A percentile compares a stretch with the other conserved stretches of the same genome.
phyloP scores from a whole-genome alignment of 192 early-diverging fungal species.

The Linnemannia schmuckeri region DNA sequence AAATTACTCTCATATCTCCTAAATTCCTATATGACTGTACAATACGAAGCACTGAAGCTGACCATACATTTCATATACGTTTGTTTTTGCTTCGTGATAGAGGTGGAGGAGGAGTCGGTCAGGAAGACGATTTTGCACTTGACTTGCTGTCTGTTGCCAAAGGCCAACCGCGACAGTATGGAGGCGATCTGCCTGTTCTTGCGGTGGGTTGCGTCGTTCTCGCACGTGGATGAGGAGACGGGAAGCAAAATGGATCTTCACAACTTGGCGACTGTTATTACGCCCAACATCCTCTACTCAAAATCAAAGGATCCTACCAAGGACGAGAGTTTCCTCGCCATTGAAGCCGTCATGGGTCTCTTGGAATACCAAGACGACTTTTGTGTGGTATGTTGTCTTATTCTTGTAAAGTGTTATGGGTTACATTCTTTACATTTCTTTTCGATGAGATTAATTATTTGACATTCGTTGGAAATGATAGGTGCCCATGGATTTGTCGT shows the following conservation, averaged over 20 bases:
- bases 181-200: conserved; percentile 93
- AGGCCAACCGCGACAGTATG: conserved; percentile 91
- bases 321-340: conserved; percentile 79
- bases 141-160: conserved; percentile 87
- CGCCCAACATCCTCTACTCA: conserved; percentile 93
- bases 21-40: background rate
- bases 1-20: background rate
- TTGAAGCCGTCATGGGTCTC: conserved; percentile 75
- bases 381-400: conserved; percentile 67
- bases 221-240: conserved; percentile 74
- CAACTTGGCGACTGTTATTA: conserved; percentile 94
- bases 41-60: background rate
- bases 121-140: conserved; percentile 84
- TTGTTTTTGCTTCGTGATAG: conserved; percentile 35
- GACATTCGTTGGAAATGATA: conserved; percentile 7
- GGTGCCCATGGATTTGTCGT: conserved; percentile 69
- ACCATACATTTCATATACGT: background rate
- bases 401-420: too few relatives aligned
- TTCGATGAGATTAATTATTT: background rate
- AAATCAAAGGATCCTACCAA: conserved; percentile 86
- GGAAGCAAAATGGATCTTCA: conserved; percentile 95
- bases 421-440: background rate
- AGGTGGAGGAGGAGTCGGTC: conserved; percentile 62
- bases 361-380: conserved; percentile 75
- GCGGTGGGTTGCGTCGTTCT: conserved; percentile 85